phyloP scores from a whole-genome alignment of 2,329 filamentous ascomycete genomes.

The Fusarium bulbicola region DNA sequence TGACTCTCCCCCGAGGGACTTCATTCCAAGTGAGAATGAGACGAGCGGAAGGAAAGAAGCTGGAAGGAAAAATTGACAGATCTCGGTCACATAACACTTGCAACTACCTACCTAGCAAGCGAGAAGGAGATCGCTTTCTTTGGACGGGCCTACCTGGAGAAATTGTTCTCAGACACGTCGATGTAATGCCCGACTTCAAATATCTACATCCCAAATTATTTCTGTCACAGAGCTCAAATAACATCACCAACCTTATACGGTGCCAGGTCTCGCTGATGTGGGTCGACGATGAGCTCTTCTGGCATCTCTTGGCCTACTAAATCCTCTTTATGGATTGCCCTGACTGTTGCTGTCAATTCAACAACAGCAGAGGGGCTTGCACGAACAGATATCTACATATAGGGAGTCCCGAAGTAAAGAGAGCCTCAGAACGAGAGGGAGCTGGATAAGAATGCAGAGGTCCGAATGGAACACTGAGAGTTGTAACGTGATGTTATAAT shows the following conservation, averaged over 20 bases:
- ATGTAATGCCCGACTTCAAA: neutral
- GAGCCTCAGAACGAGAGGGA: neutral
- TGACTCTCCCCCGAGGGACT: slow-evolving; percentile 22
- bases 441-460: neutral
- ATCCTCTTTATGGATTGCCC: neutral
- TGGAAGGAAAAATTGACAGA: neutral
- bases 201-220: neutral
- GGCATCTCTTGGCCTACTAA: neutral
- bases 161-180: neutral
- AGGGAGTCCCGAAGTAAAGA: neutral
- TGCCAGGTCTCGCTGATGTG: neutral
- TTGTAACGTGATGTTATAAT: neutral
- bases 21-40: too few relatives aligned
- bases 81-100: neutral
- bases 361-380: neutral
- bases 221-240: neutral
- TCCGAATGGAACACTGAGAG: neutral
- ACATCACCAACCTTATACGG: neutral
- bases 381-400: neutral
- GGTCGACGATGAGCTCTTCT: neutral
- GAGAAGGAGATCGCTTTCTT: neutral
- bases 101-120: neutral
- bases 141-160: neutral
- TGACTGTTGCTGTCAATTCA: neutral
- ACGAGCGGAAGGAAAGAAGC: neutral